Evolutionary conservation across 345 rosid genomes (phyloP).

Genomic region (Eucalyptus microcorys): DNA sequence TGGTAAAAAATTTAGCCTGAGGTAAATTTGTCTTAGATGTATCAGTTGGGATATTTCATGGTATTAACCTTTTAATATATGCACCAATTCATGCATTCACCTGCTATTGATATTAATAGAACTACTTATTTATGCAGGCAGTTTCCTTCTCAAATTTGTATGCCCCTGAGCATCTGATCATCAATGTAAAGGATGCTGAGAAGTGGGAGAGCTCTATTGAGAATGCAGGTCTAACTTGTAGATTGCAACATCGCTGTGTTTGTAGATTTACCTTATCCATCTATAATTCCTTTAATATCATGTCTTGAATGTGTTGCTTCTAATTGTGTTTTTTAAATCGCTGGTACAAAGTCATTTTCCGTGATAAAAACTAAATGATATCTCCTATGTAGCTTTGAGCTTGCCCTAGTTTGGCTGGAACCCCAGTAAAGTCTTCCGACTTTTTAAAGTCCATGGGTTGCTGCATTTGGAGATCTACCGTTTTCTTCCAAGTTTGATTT

Average conservation of each 20-base stretch:
- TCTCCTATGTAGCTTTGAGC: neutral
- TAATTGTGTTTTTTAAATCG: neutral
- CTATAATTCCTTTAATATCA: neutral
- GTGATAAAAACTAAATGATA: neutral
- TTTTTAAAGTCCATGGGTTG: neutral
- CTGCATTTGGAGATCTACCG: neutral
- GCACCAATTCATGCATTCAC: neutral
- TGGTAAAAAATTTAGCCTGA: too few species aligned
- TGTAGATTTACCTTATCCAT: neutral
- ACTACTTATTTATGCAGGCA: conserved; percentile 6
- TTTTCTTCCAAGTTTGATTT: neutral
- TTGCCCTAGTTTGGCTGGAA: neutral
- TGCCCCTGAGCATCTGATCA: conserved; percentile 90
- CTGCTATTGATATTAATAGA: neutral
- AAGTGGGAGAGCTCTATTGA: conserved; percentile 79
- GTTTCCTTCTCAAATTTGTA: conserved; percentile 69
- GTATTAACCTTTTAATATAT: neutral
- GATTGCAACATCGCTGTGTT: neutral
- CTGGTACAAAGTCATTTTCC: neutral
- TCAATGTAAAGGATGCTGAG: conserved; percentile 83
- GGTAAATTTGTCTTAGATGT: too few species aligned
- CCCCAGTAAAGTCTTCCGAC: too few species aligned
- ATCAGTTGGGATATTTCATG: too few species aligned
- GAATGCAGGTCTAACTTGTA: conserved; percentile 55
- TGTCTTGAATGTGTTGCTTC: neutral